Evolutionary conservation across 345 rosid species (phyloP).

Genomic region (Eucalyptus cloeziana): DNA sequence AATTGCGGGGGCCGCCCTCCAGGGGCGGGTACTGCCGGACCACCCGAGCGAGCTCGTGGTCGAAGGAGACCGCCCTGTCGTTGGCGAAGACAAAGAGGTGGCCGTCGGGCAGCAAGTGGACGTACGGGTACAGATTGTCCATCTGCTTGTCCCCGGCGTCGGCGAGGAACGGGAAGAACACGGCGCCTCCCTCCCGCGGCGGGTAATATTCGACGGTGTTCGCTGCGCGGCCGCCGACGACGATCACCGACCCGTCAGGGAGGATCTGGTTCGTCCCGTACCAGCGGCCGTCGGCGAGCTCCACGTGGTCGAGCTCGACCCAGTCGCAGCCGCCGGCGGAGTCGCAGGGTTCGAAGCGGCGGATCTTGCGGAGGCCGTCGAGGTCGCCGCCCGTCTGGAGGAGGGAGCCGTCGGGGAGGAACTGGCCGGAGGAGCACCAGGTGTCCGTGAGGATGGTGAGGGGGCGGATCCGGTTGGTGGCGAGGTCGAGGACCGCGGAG

Average conservation of each 20-base stretch:
- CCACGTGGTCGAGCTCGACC: conserved; percentile 45
- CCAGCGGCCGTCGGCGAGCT: conserved; percentile 47
- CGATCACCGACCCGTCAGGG: conserved; percentile 63
- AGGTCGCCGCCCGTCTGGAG: conserved; percentile 68
- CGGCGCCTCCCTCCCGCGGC: conserved; percentile 42
- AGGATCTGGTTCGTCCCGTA: conserved; percentile 59
- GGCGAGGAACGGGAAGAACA: conserved; percentile 50
- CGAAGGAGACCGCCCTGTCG: conserved; percentile 55
- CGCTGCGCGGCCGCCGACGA: conserved; percentile 58
- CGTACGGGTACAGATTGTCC: conserved; percentile 88
- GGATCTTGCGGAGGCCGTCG: conserved; percentile 41
- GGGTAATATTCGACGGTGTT: conserved; percentile 61
- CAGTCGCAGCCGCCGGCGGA: conserved; percentile 38
- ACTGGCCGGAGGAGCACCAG: conserved; percentile 77
- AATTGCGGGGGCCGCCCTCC: conserved; percentile 76
- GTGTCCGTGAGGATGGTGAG: conserved; percentile 60
- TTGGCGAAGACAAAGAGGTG: conserved; percentile 78
- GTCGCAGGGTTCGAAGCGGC: conserved; percentile 46
- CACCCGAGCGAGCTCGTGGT: conserved; percentile 31
- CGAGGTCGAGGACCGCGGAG: conserved; percentile 37
- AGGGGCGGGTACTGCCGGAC: conserved; percentile 49
- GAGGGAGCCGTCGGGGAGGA: conserved; percentile 58
- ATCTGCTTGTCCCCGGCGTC: conserved; percentile 65
- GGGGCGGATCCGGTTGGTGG: conserved; percentile 42
- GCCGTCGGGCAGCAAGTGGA: conserved; percentile 82